Evolutionary conservation across 176 grass and related monocot species (phyloP).

Genomic region (Oryza glumipatula): DNA sequence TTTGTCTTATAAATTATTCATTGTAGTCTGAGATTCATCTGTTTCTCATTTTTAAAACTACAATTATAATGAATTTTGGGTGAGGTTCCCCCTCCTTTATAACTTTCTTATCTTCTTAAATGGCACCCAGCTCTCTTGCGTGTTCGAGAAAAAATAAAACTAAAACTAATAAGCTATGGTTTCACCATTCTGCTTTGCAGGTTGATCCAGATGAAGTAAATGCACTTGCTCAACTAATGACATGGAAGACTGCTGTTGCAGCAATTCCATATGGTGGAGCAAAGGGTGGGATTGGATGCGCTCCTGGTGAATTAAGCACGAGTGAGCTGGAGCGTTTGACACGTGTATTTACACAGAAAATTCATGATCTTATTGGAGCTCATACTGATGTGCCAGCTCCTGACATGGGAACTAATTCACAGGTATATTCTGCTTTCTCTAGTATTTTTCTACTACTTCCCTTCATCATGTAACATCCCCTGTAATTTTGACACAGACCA

Average conservation of each 20-base stretch:
- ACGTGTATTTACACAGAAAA: slow-evolving; percentile 99
- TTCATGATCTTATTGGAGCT: slow-evolving; percentile 90
- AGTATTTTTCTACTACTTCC: slow-evolving; percentile 9
- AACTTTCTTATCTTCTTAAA: too few relatives aligned
- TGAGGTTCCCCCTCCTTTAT: too few relatives aligned
- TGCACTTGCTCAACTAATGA: slow-evolving; percentile 97
- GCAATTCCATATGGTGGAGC: slow-evolving; percentile 93
- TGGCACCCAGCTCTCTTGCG: too few relatives aligned
- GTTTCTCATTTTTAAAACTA: neutral
- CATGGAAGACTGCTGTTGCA: slow-evolving; percentile 97
- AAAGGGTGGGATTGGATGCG: slow-evolving; percentile 94
- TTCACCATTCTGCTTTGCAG: slow-evolving; percentile 34
- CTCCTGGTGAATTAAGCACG: slow-evolving; percentile 71
- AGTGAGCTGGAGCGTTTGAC: slow-evolving; percentile 94
- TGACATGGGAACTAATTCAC: slow-evolving; percentile 96
- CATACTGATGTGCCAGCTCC: slow-evolving; percentile 94
- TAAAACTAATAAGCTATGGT: neutral
- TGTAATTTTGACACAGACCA: slow-evolving; percentile 59
- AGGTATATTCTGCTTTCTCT: slow-evolving; percentile 48
- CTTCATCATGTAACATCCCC: neutral
- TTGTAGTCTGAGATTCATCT: neutral
- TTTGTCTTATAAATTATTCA: slow-evolving; percentile 12
- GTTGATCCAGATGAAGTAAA: slow-evolving; percentile 97
- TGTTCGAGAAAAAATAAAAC: neutral
- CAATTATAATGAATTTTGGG: too few relatives aligned